Evolutionary conservation across 768 basidiomycete species (phyloP).

Genomic region (Austroboletus eburneus): DNA sequence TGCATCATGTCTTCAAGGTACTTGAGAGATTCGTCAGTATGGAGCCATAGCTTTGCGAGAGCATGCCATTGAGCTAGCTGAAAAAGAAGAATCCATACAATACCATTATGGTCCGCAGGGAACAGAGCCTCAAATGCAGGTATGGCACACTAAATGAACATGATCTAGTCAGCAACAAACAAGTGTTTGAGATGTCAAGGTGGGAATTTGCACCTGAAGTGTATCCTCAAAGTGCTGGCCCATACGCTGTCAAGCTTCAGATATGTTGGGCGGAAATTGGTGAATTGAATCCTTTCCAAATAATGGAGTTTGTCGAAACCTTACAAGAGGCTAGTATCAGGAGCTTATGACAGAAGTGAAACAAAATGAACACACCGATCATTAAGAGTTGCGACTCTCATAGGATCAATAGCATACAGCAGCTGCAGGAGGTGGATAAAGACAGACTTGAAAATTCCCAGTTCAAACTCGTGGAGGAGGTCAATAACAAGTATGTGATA

Average conservation of each 20-base stretch:
- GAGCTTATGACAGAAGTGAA: conserved; percentile 15
- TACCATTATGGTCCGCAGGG: conserved; percentile 7
- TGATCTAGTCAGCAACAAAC: background rate
- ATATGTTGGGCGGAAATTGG: conserved; percentile 32
- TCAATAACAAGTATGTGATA: background rate
- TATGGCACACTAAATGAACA: conserved; percentile 24
- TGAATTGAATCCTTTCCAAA: conserved; percentile 5
- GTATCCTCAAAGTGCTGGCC: conserved; percentile 41
- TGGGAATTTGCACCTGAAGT: conserved; percentile 29
- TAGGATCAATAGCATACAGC: background rate
- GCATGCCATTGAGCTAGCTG: conserved; percentile 1
- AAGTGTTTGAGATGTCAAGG: background rate
- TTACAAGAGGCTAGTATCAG: no score
- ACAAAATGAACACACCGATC: conserved; percentile 34
- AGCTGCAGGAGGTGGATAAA: background rate
- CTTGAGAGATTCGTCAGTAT: background rate
- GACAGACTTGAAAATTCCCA: background rate
- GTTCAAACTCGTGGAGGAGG: background rate
- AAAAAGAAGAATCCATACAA: background rate
- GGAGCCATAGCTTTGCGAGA: background rate
- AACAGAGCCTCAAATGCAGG: conserved; percentile 31
- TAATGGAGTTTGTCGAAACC: no score
- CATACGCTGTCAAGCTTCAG: conserved; percentile 36
- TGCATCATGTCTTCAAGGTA: background rate
- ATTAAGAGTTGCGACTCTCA: background rate